phyloP scores from a whole-genome alignment of 257 asterid species.

The Solanum chilense region DNA sequence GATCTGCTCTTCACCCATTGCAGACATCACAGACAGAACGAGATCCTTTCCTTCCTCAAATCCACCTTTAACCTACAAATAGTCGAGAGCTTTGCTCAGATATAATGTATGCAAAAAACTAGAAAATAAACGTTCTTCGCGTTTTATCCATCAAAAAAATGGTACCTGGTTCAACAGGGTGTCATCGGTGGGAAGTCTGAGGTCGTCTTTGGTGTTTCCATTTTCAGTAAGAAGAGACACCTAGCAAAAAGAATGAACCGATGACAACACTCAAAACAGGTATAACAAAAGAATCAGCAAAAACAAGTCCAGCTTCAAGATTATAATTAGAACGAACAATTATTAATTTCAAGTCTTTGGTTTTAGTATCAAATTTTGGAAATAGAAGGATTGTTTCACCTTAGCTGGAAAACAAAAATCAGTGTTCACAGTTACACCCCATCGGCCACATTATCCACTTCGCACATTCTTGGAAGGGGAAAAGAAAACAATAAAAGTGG shows the following conservation, averaged over 20 bases:
- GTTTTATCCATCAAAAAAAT: background rate
- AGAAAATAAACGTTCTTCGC: background rate
- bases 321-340: background rate
- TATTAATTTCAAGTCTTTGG: background rate
- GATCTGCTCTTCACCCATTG: constrained; percentile 15
- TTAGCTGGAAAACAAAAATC: background rate
- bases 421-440: background rate
- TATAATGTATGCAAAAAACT: background rate
- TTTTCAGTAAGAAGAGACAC: constrained; percentile 11
- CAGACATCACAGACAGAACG: constrained; percentile 8
- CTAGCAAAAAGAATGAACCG: background rate
- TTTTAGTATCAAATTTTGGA: background rate
- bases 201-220: constrained; percentile 10
- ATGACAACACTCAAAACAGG: background rate
- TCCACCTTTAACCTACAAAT: constrained; percentile 5
- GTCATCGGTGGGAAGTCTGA: constrained; percentile 13
- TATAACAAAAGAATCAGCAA: background rate
- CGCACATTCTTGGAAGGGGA: background rate
- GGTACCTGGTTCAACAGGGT: constrained; percentile 1
- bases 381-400: background rate
- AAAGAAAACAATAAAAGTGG: background rate
- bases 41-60: constrained; percentile 15
- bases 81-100: background rate
- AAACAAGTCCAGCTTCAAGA: background rate
- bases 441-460: background rate